These are phyloP conservation scores for Vitis riparia DNA, from an alignment of 164 flowering plant species.

Conservation along the genomic window DNA sequence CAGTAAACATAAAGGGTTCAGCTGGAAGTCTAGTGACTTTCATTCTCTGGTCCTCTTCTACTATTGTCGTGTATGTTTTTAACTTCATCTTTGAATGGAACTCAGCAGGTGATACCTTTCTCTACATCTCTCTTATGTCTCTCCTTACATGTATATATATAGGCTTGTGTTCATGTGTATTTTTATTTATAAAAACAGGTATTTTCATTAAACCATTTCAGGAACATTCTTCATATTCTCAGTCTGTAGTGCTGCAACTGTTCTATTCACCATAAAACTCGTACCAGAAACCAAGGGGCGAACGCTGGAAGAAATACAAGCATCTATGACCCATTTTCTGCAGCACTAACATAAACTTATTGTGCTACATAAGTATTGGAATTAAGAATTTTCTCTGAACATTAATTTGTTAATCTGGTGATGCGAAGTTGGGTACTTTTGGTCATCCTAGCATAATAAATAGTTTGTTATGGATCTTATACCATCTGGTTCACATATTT, in stretches of 20 bases:
- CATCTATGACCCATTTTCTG: conserved; percentile 1
- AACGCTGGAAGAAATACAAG: conserved; percentile 24
- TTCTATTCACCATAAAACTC: conserved; percentile 8
- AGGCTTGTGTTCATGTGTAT: background rate
- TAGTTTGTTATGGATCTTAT: no score
- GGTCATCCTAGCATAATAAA: no score
- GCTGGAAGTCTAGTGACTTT: conserved; percentile 1
- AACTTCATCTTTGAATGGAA: background rate
- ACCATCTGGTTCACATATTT: no score
- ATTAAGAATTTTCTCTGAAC: no score
- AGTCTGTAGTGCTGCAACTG: background rate
- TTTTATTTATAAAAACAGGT: background rate
- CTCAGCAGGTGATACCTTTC: conserved; percentile 1
- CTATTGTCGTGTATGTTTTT: background rate
- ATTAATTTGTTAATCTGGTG: no score
- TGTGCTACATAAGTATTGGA: no score
- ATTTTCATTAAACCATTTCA: background rate
- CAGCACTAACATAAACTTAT: background rate
- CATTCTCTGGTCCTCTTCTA: background rate
- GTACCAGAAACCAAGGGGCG: conserved; percentile 26
- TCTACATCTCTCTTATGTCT: background rate
- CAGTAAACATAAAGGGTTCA: background rate
- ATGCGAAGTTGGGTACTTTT: no score
- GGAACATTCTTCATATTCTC: conserved; percentile 18
- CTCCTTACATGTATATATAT: background rate